These are phyloP conservation scores for Nicotiana tomentosiformis DNA, from an alignment of 257 asterid genomes.

Conservation along the genomic window DNA sequence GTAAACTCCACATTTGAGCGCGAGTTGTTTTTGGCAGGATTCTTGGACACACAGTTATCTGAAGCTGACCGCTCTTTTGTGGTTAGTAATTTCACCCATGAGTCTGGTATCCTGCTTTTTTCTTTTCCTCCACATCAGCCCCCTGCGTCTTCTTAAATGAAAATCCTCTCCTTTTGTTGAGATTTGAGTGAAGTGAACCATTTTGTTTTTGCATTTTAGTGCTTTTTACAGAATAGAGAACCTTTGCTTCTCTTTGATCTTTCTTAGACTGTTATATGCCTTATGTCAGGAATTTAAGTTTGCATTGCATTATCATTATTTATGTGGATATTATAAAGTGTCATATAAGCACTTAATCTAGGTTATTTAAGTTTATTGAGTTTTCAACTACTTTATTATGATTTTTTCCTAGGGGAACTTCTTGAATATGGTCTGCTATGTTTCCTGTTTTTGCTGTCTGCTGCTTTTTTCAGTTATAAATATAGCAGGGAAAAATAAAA, in stretches of 20 bases:
- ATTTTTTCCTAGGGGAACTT: no score
- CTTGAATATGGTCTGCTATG: no score
- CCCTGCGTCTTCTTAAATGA: neutral
- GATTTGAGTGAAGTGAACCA: neutral
- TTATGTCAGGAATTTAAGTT: no score
- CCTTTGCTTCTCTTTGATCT: neutral
- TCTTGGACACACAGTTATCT: slow-evolving; percentile 50
- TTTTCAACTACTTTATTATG: neutral
- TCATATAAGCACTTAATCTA: no score
- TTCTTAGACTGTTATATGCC: no score
- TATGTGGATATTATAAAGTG: no score
- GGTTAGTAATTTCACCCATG: slow-evolving; percentile 34
- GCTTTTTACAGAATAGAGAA: neutral
- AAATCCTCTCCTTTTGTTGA: neutral
- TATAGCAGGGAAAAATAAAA: no score
- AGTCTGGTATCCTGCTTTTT: neutral
- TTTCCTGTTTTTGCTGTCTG: no score
- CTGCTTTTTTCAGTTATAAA: no score
- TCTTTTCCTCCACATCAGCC: neutral
- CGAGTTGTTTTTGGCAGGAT: slow-evolving; percentile 60
- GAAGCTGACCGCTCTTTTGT: slow-evolving; percentile 39
- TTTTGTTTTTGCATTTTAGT: neutral
- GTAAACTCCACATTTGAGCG: slow-evolving; percentile 51
- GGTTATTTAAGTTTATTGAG: neutral
- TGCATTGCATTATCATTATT: no score